Evolutionary conservation across 192 early-diverging fungal genomes (phyloP), one percentile per base, ranked within the genome.

Genomic region (Linnemannia elongata): DNA sequence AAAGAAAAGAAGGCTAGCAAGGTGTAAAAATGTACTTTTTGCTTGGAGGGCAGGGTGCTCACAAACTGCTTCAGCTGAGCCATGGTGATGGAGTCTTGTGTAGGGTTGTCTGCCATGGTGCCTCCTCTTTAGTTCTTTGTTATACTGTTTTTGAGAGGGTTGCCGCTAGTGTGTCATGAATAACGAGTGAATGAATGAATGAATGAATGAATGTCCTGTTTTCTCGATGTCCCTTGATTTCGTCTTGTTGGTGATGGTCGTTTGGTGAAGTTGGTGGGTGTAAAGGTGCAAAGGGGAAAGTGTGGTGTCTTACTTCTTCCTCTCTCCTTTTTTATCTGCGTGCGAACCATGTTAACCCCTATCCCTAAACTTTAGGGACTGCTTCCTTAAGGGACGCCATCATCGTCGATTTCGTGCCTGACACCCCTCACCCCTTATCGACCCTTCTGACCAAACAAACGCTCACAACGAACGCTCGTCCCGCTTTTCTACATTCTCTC

Each of bases 41-140:
- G 80, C 42, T 90, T 91, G 12, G 85, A 86, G 27, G 92, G 92
- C 20, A 92, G 76, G 36, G 88, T 85, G 72, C 90, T 91, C 33
- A 92, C 92, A 69, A 90, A 79, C 76, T 91, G 89, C 80, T 85
- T 92, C 39, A 92, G 79, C 76, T 92, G 89, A n/a, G 90, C 90
- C 68, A 90, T 82, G 24, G 91, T 92, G 41, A 92, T 79, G 20
- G 91, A 90, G 76, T 92, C 91, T 38, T 90, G 88, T 22, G 87
- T 52, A 44, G 85, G 88, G 33, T 80, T 82, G 47, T 88, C 88
- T 49, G 79, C 85, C 85, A 87, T 87, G 47, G 72, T 66, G 18
- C 8, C 60, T 66, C 15, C 27, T 33, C 33, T 33, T 66, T 66
- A 33, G 60, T 66, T 27, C 3, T 20, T 52, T n/a, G n/a, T 20